Evolutionary conservation across 805 yeast species (phyloP), one percentile per base, ranked within the genome.

Genomic region (Kodamaea leandrae): DNA sequence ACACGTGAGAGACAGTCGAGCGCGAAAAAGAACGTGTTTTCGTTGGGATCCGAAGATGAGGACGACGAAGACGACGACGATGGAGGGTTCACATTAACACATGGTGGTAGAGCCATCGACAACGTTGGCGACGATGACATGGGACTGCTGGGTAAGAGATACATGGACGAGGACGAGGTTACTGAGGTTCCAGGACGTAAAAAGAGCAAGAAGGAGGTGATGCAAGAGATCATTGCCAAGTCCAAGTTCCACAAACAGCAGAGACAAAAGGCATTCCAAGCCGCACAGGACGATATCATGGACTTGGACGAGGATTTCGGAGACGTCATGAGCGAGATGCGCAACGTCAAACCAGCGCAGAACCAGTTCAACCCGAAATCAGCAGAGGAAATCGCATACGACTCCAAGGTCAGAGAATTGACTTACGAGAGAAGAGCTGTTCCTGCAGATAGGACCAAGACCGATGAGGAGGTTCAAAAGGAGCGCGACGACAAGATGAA

Each of bases 201-300:
- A 62, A 86, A 83, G 63, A 78, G 87, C 14, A 86, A 86, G 54
- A 83, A 85, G 27, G 95, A 86, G 60, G 91, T 86, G 27, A 86
- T 86, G 95, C 77, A 82, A 50, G 95, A 86, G 57, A 77, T 86
- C 36, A 86, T 86, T 44, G 88, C 93, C 26, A 86, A 86, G 61
- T 83, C 93, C 13, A 86, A 86, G 54, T 81, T 76, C 52, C 77
- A 84, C 61, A 85, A 83, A 54, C 82, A 81, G 25, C 86, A 84
- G 59, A 78, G 93, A 60, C 91, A 86, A 61, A 64, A 72, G 54
- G 70, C 76, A 40, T 82, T 83, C 50, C 79, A 76, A 42, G 68
- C 75, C 54, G 64, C 77, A 10, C 82, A 78, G 54, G 80, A 75
- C 38, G 71, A 79, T 23, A 80, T 86, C 39, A 68, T 69, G 53